These are phyloP conservation scores for Tolypocladium sp. DNA, from an alignment of 2,329 filamentous ascomycete genomes.

Conservation along the genomic window DNA sequence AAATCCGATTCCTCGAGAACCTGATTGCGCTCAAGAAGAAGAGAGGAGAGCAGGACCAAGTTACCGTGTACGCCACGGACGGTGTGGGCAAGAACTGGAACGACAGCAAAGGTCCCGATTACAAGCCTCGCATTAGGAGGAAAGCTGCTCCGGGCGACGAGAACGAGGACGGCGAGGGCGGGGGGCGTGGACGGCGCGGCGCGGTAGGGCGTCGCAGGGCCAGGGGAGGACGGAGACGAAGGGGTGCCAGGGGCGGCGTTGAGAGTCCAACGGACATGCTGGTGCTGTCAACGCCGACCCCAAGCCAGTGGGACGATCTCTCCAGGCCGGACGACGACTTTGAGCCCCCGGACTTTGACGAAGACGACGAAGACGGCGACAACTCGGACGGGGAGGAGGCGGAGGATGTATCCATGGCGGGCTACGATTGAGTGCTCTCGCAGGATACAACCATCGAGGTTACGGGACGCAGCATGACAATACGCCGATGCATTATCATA, in stretches of 20 bases:
- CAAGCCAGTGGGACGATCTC: slow-evolving; percentile 23
- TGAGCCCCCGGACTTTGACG: slow-evolving; percentile 8
- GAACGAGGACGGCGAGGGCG: slow-evolving; percentile 14
- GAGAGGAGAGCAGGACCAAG: slow-evolving; percentile 55
- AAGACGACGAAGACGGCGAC: slow-evolving; percentile 12
- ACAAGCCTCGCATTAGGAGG: slow-evolving; percentile 21
- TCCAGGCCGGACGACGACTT: slow-evolving; percentile 13
- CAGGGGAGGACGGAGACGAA: slow-evolving; percentile 10
- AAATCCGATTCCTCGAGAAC: slow-evolving; percentile 53
- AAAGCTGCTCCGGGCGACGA: slow-evolving; percentile 5
- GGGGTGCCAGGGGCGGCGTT: slow-evolving; percentile 7
- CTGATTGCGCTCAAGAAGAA: slow-evolving; percentile 55
- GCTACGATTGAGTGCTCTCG: slow-evolving; percentile 3
- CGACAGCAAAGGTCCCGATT: slow-evolving; percentile 31
- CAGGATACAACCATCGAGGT: background rate
- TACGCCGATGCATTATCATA: background rate
- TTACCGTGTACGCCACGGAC: slow-evolving; percentile 48
- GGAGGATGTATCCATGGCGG: slow-evolving; percentile 16
- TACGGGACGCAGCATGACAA: background rate
- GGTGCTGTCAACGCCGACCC: slow-evolving; percentile 24
- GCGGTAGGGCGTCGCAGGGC: slow-evolving; percentile 9
- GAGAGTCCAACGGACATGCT: background rate
- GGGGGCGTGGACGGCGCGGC: background rate
- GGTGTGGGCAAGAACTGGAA: slow-evolving; percentile 30
- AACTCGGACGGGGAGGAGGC: slow-evolving; percentile 9